Evolutionary conservation across 768 basidiomycete genomes (phyloP).

Genomic region (Tephrocybe sp.): DNA sequence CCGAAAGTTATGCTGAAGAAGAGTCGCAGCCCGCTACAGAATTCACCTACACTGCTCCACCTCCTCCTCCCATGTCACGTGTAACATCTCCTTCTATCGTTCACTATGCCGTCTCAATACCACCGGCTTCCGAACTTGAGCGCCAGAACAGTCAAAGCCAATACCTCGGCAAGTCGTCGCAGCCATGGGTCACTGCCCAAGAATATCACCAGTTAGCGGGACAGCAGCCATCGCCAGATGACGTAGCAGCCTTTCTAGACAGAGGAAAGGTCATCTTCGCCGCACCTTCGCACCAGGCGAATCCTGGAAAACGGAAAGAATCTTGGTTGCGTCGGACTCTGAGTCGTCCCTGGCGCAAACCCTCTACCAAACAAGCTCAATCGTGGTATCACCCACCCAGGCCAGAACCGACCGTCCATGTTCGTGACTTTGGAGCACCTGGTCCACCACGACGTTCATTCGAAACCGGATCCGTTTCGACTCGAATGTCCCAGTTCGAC

Average conservation of each 20-base stretch:
- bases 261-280: slow-evolving; percentile 6
- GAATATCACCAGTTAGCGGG: slow-evolving; percentile 28
- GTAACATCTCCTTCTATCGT: slow-evolving; percentile 23
- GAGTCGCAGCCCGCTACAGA: slow-evolving; percentile 6
- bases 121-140: slow-evolving; percentile 28
- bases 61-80: not conserved
- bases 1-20: not conserved
- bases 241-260: too few relatives aligned
- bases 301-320: slow-evolving; percentile 29
- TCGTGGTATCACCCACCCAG: slow-evolving; percentile 32
- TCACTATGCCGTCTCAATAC: slow-evolving; percentile 31
- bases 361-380: slow-evolving; percentile 21
- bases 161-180: slow-evolving; percentile 19
- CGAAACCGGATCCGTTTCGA: slow-evolving; percentile 26
- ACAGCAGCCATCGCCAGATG: slow-evolving; percentile 11
- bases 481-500: slow-evolving; percentile 35
- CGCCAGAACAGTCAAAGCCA: slow-evolving; percentile 21
- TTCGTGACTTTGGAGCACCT: slow-evolving; percentile 20
- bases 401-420: slow-evolving; percentile 13
- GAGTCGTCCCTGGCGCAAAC: slow-evolving; percentile 26
- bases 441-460: slow-evolving; percentile 21
- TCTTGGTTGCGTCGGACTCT: slow-evolving; percentile 41
- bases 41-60: not conserved
- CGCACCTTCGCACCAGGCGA: slow-evolving; percentile 19
- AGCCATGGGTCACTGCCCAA: slow-evolving; percentile 39